A percentile compares a stretch with the other conserved stretches of the same genome.
These are phyloP conservation scores for Suillus occidentalis DNA, from an alignment of 768 basidiomycete species.

Conservation along the genomic window DNA sequence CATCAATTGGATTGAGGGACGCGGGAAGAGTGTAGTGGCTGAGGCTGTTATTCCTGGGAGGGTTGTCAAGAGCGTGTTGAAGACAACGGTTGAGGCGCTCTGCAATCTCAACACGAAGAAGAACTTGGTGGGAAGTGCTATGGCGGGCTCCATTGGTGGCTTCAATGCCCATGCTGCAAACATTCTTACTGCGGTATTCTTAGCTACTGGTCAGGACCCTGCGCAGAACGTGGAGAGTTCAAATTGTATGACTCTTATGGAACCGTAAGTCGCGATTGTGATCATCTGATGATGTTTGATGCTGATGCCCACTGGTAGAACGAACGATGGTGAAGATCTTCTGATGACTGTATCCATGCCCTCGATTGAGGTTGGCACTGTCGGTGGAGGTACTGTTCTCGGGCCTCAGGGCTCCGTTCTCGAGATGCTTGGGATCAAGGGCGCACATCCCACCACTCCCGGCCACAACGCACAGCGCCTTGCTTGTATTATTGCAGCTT, in stretches of 20 bases:
- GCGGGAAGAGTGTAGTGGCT: slow-evolving; percentile 96
- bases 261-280: slow-evolving; percentile 67
- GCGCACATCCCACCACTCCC: slow-evolving; percentile 83
- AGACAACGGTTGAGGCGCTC: slow-evolving; percentile 89
- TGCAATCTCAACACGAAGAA: slow-evolving; percentile 95
- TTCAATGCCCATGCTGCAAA: slow-evolving; percentile 99
- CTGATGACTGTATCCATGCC: slow-evolving; percentile 96
- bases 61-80: slow-evolving; percentile 85
- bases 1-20: slow-evolving; percentile 99
- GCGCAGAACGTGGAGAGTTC: slow-evolving; percentile 99
- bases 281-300: slow-evolving; percentile 9
- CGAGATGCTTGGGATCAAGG: slow-evolving; percentile 90
- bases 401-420: slow-evolving; percentile 87
- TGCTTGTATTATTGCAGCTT: slow-evolving; percentile 85
- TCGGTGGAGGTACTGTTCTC: slow-evolving; percentile 94
- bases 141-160: slow-evolving; percentile 97
- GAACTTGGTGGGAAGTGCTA: slow-evolving; percentile 95
- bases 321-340: slow-evolving; percentile 86
- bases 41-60: slow-evolving; percentile 92
- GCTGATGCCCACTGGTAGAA: slow-evolving; percentile 43
- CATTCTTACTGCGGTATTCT: slow-evolving; percentile 91
- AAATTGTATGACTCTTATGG: slow-evolving; percentile 99
- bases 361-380: slow-evolving; percentile 98
- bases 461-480: slow-evolving; percentile 89
- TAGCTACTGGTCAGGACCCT: slow-evolving; percentile 98